Evolutionary conservation across 2,329 filamentous ascomycete species (phyloP).

Genomic region (Paecilomyces sp.): DNA sequence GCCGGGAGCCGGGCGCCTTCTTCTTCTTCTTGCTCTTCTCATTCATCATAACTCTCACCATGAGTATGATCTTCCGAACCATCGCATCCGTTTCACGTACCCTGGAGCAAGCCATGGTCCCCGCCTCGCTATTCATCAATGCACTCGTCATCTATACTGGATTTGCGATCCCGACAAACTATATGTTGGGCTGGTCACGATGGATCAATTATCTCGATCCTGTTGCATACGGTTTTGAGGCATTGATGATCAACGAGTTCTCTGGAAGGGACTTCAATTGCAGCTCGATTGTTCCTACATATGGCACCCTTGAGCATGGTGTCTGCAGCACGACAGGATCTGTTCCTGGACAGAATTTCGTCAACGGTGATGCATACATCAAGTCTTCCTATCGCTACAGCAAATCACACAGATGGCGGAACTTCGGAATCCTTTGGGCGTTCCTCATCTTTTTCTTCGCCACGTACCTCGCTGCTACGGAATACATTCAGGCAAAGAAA

Average conservation of each 20-base stretch:
- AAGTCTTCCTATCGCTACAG: conserved; percentile 50
- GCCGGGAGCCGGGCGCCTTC: conserved; percentile 66
- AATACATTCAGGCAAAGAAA: conserved; percentile 57
- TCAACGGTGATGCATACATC: conserved; percentile 56
- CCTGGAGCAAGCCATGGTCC: conserved; percentile 50
- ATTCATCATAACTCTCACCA: conserved; percentile 64
- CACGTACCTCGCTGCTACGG: conserved; percentile 58
- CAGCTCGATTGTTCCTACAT: conserved; percentile 34
- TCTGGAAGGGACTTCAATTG: conserved; percentile 53
- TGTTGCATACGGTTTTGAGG: conserved; percentile 72
- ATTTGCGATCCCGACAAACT: conserved; percentile 34
- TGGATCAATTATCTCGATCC: conserved; percentile 82
- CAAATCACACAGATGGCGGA: conserved; percentile 56
- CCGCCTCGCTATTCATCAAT: conserved; percentile 44
- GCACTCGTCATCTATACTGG: conserved; percentile 43
- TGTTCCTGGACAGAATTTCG: conserved; percentile 42
- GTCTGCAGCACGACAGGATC: conserved; percentile 57
- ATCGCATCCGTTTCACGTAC: conserved; percentile 72
- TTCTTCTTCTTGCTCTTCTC: conserved; percentile 80
- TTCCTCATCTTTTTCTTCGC: conserved; percentile 57
- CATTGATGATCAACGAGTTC: conserved; percentile 80
- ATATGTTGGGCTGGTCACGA: conserved; percentile 73
- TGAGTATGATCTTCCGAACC: conserved; percentile 81
- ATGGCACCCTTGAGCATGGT: conserved; percentile 27
- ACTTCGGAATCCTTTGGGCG: conserved; percentile 61